Evolutionary conservation across 768 basidiomycete genomes (phyloP), one percentile per base, ranked within the genome.

Genomic region (Russula sp.): DNA sequence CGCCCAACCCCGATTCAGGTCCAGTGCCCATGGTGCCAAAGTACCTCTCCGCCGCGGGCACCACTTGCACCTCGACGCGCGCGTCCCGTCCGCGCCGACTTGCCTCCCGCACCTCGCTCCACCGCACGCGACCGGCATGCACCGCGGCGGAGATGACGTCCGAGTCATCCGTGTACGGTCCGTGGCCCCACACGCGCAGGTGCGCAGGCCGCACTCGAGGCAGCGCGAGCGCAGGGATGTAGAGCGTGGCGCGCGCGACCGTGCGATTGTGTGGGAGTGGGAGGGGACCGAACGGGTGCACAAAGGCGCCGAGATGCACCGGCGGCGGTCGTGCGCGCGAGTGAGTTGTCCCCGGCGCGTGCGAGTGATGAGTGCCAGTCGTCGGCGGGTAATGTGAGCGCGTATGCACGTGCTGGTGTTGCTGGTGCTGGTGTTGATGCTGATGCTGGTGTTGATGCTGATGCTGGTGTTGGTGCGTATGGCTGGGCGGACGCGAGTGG

Each of bases 131-230:
- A 7, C 88, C 88, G 0, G 86, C 77, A 66, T 90, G 88, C 49
- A 90, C 72, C 2, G 85, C 86, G 58, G 85, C 86, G 43, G 85
- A 69, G 68, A 87, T 82, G 54, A 88, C 68, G 66, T 88, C 85
- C 9, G 86, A 88, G 72, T 90, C 88, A 72, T 90, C 87, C 0
- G 88, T 90, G 73, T 90, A 90, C 39, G 58, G 56, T 0, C 53
- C 86, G 22, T 85, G 87, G 55, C 87, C 87, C 87, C 87, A 89
- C 20, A 89, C 76, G n/a, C 78, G 79, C 14, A 82, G 83, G 34
- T 72, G 79, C 6, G 70, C 63, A 13, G 85, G 85, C 55, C 81
- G 78, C 50, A 78, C 73, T 14, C 77, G 73, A 0, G 86, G 87
- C 22, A 89, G 75, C 67, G 81, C 80, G 1, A 79, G 77, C 25